Base-by-base conservation (phyloP, 208 protist species). In the Leishmania gerbilli region DNA sequence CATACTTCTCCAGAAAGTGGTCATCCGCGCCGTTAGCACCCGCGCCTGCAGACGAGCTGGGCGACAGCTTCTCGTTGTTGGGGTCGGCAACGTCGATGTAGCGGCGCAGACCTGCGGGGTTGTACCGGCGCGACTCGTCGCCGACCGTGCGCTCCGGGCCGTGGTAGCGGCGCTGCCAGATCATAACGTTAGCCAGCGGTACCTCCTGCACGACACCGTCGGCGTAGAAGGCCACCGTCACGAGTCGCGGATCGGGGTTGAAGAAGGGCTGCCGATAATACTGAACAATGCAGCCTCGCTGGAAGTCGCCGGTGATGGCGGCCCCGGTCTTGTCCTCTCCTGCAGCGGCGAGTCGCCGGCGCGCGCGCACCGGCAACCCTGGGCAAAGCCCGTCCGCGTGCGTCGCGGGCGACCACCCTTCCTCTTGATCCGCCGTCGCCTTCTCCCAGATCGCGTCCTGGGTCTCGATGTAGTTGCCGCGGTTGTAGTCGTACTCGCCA, bases 1-100 rank as follows among this genome's bases (percentile, higher is more conserved):
- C 91, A 83, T 97, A 97, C 86, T 98, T 97, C 79, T 96, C 95
- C 8, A 98, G 84, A 71, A 98, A 98, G 89, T 98, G 95, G 55
- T 89, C 83, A 49, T 79, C 75, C n/a, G 77, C 79, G 31, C 45
- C 79, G 9, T 56, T 81, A 8, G 49, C 74, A 13, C 51, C 19
- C 51, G 60, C 60, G 24, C 34, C 64, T 8, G 45, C 67, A 40
- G 51, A 27, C 19, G 67, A 49, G 27, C 55, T 55, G 65, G 27
- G 5, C 53, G 42, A 31, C 45, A 2, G 53, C 85, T 91, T 94
- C 76, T 91, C 87, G 79, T 90, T 84, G 82, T 90, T 80, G 21
- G 95, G 95, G 82, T 98, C 95, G 13, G 92, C 85, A 4, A 95
- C 93, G 81, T 98, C 91, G 64, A 98, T 81, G 87, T 95, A 97